Evolutionary conservation across 1,139 yeast genomes (phyloP), one percentile per base, ranked within the genome.

Genomic region (Debaryomyces udenii): DNA sequence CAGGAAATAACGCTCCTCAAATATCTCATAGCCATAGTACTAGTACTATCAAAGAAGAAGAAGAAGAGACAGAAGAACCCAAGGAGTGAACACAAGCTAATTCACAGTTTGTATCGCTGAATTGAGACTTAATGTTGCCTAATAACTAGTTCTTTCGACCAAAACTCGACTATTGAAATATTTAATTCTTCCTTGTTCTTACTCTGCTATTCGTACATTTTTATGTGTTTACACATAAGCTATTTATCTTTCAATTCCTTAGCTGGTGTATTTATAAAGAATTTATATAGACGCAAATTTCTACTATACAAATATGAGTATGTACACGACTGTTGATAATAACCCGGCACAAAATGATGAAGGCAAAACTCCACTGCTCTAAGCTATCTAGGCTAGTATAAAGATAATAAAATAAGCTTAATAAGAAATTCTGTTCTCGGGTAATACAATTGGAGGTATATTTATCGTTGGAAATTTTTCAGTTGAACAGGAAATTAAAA

Each of bases 1-100:
- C 31, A 29, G 15, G 31, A 18, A 24, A 35, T 32, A 5, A 41
- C 27, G 11, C 14, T 13, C 17, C 26, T 11, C 18, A 59, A 16
- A 51, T 57, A 35, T 37, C 49, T 14, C 62, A 53, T 38, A 62
- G 68, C 43, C 61, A 51, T 42, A 63, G 69, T 41, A 65, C 73
- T 13, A 64, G 59, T 46, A 69, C 75, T 24, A 70, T 70, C 32
- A 56, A 56, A 38, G 76, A 70, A 48, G 74, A 69, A 43, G 74
- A 68, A 20, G 37, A 34, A 26, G 76, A 70, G 44, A 66, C 68
- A 0, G 71, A 66, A 41, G 66, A 61, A 22, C 26, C 39, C n/a
- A 42, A 40, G 30, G 11, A 6, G 22, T 20, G 7, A 5, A 20
- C 7, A 20, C 22, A 20, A 7, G 22, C 22, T 20, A 5, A 6